phyloP scores from a whole-genome alignment of 169 alveolate species.

The Plasmodium ovale region DNA sequence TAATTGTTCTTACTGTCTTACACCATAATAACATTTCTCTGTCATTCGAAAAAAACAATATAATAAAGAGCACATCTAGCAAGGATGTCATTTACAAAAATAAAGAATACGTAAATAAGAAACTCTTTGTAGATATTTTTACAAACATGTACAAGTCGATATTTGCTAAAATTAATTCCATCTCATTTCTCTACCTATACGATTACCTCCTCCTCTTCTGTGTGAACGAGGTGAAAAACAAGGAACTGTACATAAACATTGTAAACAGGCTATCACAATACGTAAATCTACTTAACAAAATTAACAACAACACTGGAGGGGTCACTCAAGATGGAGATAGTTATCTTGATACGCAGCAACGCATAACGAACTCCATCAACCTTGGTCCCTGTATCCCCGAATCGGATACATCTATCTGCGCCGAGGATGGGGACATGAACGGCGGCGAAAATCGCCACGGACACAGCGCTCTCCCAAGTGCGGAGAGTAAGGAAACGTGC shows the following conservation, averaged over 20 bases:
- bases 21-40: slow-evolving; percentile 64
- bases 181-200: slow-evolving; percentile 52
- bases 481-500: neutral
- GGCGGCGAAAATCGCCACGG: neutral
- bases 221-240: slow-evolving; percentile 43
- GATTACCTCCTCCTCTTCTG: slow-evolving; percentile 52
- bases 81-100: slow-evolving; percentile 5
- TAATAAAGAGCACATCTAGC: slow-evolving; percentile 10
- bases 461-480: neutral
- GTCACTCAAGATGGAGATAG: neutral
- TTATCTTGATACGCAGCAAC: neutral
- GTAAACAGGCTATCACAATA: slow-evolving; percentile 28
- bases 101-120: slow-evolving; percentile 68
- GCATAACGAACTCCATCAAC: too few species aligned
- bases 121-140: slow-evolving; percentile 21
- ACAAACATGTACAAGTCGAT: slow-evolving; percentile 18
- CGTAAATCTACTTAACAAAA: slow-evolving; percentile 38
- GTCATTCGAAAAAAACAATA: slow-evolving; percentile 25
- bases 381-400: neutral
- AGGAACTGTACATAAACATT: slow-evolving; percentile 22
- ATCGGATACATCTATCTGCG: neutral
- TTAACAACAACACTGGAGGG: slow-evolving; percentile 20
- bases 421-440: too few species aligned
- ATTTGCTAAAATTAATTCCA: slow-evolving; percentile 16
- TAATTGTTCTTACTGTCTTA: slow-evolving; percentile 26